Percentiles rank a stretch among this genome's conserved stretches.
Evolutionary conservation across 176 grass and related monocot species (phyloP).

Genomic region (Musa schizocarpa): DNA sequence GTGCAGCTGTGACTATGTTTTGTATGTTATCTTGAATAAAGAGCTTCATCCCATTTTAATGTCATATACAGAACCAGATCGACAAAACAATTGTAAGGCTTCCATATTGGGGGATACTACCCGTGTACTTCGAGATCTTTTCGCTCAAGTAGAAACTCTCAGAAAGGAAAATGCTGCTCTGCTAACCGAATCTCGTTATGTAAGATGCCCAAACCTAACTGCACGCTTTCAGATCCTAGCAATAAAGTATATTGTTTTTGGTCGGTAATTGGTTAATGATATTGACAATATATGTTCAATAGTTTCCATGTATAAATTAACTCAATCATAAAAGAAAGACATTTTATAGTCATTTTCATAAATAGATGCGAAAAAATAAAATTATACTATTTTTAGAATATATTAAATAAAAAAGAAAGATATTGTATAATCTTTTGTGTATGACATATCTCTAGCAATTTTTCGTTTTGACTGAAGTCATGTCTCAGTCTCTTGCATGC

Average conservation of each 20-base stretch:
- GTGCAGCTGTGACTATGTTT: not conserved
- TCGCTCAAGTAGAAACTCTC: constrained; percentile 54
- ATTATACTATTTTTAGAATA: no score
- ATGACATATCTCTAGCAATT: no score
- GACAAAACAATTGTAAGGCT: constrained; percentile 61
- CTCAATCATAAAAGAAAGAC: no score
- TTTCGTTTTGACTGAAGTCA: no score
- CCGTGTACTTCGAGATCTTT: constrained; percentile 45
- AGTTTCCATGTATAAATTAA: no score
- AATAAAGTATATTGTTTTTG: not conserved
- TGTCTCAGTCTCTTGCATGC: no score
- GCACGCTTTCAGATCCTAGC: not conserved
- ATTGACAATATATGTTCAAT: no score
- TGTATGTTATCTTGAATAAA: not conserved
- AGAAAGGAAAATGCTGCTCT: constrained; percentile 55
- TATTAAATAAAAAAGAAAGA: no score
- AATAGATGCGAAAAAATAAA: no score
- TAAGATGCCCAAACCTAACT: constrained; percentile 35
- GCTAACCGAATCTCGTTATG: constrained; percentile 47
- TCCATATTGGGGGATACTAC: constrained; percentile 53
- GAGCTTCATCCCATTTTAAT: not conserved
- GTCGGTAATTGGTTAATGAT: not conserved
- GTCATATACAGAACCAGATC: constrained; percentile 46
- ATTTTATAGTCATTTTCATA: no score
- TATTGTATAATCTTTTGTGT: no score